These are phyloP conservation scores for Colletotrichum sp. DNA, from an alignment of 2,329 filamentous ascomycete species.

Conservation along the genomic window DNA sequence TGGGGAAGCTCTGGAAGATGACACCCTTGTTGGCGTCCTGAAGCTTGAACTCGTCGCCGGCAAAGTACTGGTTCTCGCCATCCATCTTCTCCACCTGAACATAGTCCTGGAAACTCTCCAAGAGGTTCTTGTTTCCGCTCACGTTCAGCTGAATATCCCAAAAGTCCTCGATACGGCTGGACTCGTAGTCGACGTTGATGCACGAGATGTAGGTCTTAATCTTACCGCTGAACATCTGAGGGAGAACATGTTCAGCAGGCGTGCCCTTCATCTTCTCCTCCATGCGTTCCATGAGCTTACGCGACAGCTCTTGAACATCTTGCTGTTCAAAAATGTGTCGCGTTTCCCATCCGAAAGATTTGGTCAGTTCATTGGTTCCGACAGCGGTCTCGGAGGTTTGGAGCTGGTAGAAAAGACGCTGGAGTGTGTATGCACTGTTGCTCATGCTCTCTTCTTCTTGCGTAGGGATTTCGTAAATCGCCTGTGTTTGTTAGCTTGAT, in stretches of 20 bases:
- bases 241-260: conserved; percentile 84
- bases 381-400: conserved; percentile 87
- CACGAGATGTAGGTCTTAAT: conserved; percentile 99
- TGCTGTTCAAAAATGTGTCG: conserved; percentile 98
- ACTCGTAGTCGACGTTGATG: conserved; percentile 98
- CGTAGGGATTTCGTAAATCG: conserved; percentile 96
- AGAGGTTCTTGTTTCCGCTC: conserved; percentile 87
- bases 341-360: conserved; percentile 98
- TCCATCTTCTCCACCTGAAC: conserved; percentile 96
- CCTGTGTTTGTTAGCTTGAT: conserved; percentile 53
- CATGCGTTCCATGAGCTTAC: conserved; percentile 96
- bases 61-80: conserved; percentile 98
- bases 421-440: conserved; percentile 93
- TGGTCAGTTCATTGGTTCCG: conserved; percentile 89
- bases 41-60: conserved; percentile 85
- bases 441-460: conserved; percentile 79
- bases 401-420: conserved; percentile 92
- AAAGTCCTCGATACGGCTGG: conserved; percentile 93
- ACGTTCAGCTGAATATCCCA: conserved; percentile 99
- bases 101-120: conserved; percentile 96
- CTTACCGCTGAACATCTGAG: conserved; percentile 94
- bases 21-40: conserved; percentile 98
- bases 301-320: conserved; percentile 94
- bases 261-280: conserved; percentile 99
- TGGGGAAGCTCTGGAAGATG: conserved; percentile 94